These are phyloP conservation scores for Dictyostelium capitatum DNA, from an alignment of 78 protist species.

Conservation along the genomic window DNA sequence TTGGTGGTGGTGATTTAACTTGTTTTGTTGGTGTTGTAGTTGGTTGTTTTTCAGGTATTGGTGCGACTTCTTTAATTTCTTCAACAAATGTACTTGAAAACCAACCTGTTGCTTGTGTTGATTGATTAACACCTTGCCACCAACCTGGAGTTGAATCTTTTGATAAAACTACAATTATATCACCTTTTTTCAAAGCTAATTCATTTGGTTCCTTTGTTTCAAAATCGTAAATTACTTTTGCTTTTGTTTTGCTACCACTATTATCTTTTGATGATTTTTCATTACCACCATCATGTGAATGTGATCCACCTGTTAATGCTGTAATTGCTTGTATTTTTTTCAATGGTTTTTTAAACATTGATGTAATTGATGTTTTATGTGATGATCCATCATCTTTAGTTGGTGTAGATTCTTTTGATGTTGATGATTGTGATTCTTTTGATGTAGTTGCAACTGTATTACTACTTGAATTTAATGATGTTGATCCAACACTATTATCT, in stretches of 20 bases:
- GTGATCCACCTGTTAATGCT: conserved; percentile 23
- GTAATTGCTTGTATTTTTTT: conserved; percentile 47
- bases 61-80: conserved; percentile 28
- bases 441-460: not conserved
- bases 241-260: conserved; percentile 15
- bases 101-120: conserved; percentile 55
- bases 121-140: conserved; percentile 81
- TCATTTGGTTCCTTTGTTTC: conserved; percentile 61
- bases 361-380: not conserved
- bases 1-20: conserved; percentile 26
- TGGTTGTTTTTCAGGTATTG: not conserved
- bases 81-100: conserved; percentile 69
- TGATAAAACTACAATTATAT: conserved; percentile 16
- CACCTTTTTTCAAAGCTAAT: conserved; percentile 58
- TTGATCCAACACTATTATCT: not conserved
- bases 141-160: conserved; percentile 63
- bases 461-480: not conserved
- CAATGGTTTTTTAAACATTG: conserved; percentile 73
- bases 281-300: not conserved
- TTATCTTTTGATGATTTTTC: not conserved
- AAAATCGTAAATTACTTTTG: conserved; percentile 42
- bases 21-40: not conserved
- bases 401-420: not conserved
- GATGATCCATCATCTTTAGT: not conserved
- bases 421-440: conserved; percentile 5